Percentiles rank a stretch among this genome's conserved stretches.
Evolutionary conservation across 306 rosid genomes (phyloP).

Genomic region (Coriaria nepalensis): DNA sequence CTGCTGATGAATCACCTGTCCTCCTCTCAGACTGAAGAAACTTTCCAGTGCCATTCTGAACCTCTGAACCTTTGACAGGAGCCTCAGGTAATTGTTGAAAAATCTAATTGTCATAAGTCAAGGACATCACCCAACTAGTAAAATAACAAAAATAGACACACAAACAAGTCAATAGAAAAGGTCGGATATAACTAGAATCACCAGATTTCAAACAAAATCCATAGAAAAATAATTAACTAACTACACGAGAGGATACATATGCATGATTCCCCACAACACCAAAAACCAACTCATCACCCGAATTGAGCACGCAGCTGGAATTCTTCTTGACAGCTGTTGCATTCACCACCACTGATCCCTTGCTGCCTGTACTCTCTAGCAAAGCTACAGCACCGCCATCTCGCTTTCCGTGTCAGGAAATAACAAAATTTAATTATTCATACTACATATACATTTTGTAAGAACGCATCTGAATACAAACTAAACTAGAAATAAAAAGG

Average conservation of each 20-base stretch:
- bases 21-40: slow-evolving; percentile 57
- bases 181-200: slow-evolving; percentile 1
- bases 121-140: slow-evolving; percentile 20
- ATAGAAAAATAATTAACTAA: too few species aligned
- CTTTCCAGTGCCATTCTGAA: slow-evolving; percentile 51
- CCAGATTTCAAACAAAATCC: neutral
- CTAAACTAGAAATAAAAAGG: too few species aligned
- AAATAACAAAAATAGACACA: neutral
- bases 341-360: slow-evolving; percentile 77
- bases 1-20: slow-evolving; percentile 83
- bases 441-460: slow-evolving; percentile 27
- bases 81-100: slow-evolving; percentile 66
- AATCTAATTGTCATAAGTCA: slow-evolving; percentile 48
- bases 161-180: neutral
- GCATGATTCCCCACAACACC: slow-evolving; percentile 65
- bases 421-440: slow-evolving; percentile 31
- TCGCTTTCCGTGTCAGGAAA: slow-evolving; percentile 41
- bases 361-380: slow-evolving; percentile 77
- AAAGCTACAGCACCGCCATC: slow-evolving; percentile 57
- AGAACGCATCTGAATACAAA: too few species aligned
- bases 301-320: slow-evolving; percentile 44
- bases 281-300: slow-evolving; percentile 88
- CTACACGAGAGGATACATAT: slow-evolving; percentile 63
- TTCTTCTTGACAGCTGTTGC: slow-evolving; percentile 66
- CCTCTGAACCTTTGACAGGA: slow-evolving; percentile 57